Base-by-base conservation (phyloP, 495 filamentous ascomycete species). In the Gamarada debralockiae region DNA sequence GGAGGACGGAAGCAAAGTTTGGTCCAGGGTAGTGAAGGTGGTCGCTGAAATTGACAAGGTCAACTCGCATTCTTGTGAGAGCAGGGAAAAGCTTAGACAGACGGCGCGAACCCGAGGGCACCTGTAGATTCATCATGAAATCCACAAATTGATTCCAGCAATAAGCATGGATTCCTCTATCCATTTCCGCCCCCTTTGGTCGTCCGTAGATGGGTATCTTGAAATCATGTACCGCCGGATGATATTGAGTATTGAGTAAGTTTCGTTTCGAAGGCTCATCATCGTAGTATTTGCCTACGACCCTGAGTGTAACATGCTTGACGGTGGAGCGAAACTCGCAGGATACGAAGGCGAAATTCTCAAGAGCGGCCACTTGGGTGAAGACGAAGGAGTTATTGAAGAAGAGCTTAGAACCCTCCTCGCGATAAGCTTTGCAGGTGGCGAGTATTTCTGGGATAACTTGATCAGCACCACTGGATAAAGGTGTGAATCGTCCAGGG, bases 281-380 rank as follows among this genome's bases (percentile, higher is more conserved):
- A 22, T 73, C 73, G 44, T 76, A 77, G 52, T 72, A 77, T 22
- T 54, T 63, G 3, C 73, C 72, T 46, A 74, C 69, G 42, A 76
- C 61, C 5, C 74, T 70, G n/a, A 77, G 47, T 13, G 58, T 75
- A 48, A 73, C 57, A 17, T 70, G 56, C 43, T 65, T 66, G 50
- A 77, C 63, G 7, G 57, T 42, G 13, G 53, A 52, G 36, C 74
- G 72, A 38, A 60, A 63, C 14, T 55, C 37, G 3, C 65, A 20
- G 31, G 60, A 53, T 23, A 74, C 48, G 15, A 66, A 65, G 42
- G 57, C 48, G 38, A 77, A 71, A 38, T 69, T 72, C 17, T 62
- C 63, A 8, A 77, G 57, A 6, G 69, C 63, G n/a, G 64, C 60
- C 12, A 64, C 64, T 39, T 56, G 69, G 1, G 74, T 77, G 64